phyloP scores from a whole-genome alignment of 2,329 filamentous ascomycete genomes.

The Sporothrix protearum region DNA sequence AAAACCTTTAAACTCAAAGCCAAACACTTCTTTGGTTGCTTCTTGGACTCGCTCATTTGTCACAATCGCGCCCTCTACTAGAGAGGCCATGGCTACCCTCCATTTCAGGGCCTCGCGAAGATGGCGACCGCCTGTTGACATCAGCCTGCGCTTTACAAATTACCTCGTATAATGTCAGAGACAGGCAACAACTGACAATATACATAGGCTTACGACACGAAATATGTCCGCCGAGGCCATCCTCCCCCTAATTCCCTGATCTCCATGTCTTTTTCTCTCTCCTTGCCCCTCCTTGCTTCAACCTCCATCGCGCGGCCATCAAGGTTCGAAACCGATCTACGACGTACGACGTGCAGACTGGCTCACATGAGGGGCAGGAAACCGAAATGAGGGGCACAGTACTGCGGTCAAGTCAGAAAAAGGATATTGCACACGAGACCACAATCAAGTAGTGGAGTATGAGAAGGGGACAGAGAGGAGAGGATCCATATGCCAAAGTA shows the following conservation, averaged over 20 bases:
- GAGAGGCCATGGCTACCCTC: not conserved
- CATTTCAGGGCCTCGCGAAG: not conserved
- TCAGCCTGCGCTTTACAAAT: not conserved
- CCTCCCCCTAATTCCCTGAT: no score
- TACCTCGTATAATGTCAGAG: no score
- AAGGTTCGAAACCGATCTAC: not conserved
- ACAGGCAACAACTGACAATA: not conserved
- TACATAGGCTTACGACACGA: not conserved
- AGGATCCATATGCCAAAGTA: not conserved
- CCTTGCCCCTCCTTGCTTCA: not conserved
- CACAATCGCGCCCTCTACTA: not conserved
- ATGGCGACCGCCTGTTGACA: not conserved
- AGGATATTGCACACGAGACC: conserved; percentile 17
- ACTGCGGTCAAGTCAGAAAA: conserved; percentile 8
- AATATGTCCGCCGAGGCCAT: not conserved
- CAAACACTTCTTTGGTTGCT: not conserved
- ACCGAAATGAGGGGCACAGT: not conserved
- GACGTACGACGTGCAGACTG: not conserved
- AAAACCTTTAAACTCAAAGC: not conserved
- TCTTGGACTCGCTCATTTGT: not conserved
- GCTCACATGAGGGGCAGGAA: not conserved
- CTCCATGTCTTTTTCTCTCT: not conserved
- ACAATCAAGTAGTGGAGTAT: not conserved
- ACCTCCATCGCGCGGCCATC: not conserved
- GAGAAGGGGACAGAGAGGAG: not conserved